Conservation (phyloP, 2,329 filamentous ascomycete genomes). For the Zymoseptoria pseudotritici region DNA sequence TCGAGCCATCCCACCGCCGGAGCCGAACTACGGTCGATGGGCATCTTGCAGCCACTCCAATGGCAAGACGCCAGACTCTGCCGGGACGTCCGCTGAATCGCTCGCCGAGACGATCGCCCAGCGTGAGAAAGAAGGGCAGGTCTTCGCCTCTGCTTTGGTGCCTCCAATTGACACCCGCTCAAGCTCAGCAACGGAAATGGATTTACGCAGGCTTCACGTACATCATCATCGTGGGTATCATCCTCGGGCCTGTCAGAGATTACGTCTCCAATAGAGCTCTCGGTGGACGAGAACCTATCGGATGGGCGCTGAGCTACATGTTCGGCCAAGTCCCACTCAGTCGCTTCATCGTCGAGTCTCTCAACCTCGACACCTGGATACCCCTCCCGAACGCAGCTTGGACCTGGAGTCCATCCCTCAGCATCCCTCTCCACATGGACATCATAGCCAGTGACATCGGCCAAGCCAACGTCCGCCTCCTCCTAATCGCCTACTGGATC, state of each 20-base stretch:
- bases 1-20: constrained; percentile 12
- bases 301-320: constrained; percentile 87
- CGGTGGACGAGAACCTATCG: constrained; percentile 68
- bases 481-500: constrained; percentile 67
- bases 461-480: constrained; percentile 71
- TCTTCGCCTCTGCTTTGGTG: constrained; percentile 64
- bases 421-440: constrained; percentile 47
- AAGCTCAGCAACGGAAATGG: constrained; percentile 74
- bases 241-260: constrained; percentile 63
- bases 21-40: background rate
- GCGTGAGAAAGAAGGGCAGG: constrained; percentile 41
- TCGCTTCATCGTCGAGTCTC: constrained; percentile 61
- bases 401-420: constrained; percentile 10
- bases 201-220: constrained; percentile 77
- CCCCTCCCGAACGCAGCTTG: constrained; percentile 52
- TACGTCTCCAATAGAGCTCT: constrained; percentile 64
- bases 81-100: background rate
- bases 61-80: background rate
- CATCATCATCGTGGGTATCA: constrained; percentile 53
- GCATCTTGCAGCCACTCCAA: constrained; percentile 1
- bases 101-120: background rate
- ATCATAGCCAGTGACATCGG: constrained; percentile 60
- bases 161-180: constrained; percentile 68
- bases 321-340: constrained; percentile 70
- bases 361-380: constrained; percentile 68